These are phyloP conservation scores for Acanthamoeba castellanii DNA, from an alignment of 208 protist genomes.

Conservation along the genomic window DNA sequence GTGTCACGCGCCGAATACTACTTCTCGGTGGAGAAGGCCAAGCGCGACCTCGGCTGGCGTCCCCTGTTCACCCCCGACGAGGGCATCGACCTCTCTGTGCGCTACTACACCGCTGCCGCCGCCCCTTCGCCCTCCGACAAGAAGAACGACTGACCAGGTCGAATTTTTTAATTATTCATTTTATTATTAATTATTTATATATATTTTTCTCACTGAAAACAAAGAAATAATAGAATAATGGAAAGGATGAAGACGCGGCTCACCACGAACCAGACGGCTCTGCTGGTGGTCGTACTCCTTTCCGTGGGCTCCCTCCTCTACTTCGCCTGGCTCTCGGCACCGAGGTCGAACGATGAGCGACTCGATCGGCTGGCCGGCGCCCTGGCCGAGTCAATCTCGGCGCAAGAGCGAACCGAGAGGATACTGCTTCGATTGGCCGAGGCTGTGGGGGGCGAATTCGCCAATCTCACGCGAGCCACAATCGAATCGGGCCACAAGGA, in stretches of 20 bases:
- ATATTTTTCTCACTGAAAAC: too few species aligned
- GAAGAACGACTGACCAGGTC: too few species aligned
- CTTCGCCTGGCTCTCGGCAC: neutral
- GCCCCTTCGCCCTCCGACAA: neutral
- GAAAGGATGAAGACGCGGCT: neutral
- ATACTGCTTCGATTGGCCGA: too few species aligned
- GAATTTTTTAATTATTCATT: too few species aligned
- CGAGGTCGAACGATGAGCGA: too few species aligned
- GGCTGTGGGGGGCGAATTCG: too few species aligned
- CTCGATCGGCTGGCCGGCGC: too few species aligned
- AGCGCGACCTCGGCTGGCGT: slow-evolving; percentile 20
- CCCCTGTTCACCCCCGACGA: neutral
- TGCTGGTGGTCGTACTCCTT: neutral
- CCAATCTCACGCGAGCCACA: too few species aligned
- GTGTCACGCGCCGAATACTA: slow-evolving; percentile 12
- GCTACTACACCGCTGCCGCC: neutral
- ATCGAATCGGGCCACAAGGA: too few species aligned
- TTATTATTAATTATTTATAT: too few species aligned
- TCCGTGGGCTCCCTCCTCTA: neutral
- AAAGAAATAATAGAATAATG: neutral
- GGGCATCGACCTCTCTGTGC: slow-evolving; percentile 11
- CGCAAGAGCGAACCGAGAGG: too few species aligned
- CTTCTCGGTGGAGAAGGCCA: slow-evolving; percentile 34
- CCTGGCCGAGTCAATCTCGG: too few species aligned
- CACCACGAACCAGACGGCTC: neutral